These are phyloP conservation scores for Fusarium subglutinans DNA, from an alignment of 2,329 filamentous ascomycete species.

Conservation along the genomic window DNA sequence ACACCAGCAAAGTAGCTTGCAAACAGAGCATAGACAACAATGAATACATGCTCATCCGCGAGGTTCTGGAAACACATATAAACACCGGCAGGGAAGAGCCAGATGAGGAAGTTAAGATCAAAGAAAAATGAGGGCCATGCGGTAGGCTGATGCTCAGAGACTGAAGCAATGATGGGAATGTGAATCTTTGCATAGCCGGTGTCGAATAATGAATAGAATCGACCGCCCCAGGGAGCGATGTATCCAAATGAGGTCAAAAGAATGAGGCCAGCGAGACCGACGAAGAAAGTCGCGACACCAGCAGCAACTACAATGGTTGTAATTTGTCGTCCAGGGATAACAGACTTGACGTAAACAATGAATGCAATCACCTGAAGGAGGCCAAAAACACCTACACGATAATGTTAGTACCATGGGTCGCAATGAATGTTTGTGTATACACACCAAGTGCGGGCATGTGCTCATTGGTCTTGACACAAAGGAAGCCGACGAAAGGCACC, in stretches of 20 bases:
- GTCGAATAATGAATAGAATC: slow-evolving; percentile 99
- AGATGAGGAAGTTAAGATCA: slow-evolving; percentile 97
- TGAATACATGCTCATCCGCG: slow-evolving; percentile 95
- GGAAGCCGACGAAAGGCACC: slow-evolving; percentile 97
- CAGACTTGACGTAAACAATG: slow-evolving; percentile 88
- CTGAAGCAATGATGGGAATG: slow-evolving; percentile 99
- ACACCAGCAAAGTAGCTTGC: slow-evolving; percentile 98
- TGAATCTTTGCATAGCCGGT: slow-evolving; percentile 99
- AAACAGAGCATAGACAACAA: slow-evolving; percentile 96
- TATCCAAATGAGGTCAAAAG: slow-evolving; percentile 89
- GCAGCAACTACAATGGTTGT: slow-evolving; percentile 85
- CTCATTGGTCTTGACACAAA: slow-evolving; percentile 95
- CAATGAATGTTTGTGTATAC: background rate
- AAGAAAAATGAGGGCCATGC: slow-evolving; percentile 99
- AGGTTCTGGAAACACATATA: slow-evolving; percentile 97
- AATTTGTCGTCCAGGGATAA: slow-evolving; percentile 92
- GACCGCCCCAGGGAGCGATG: slow-evolving; percentile 96
- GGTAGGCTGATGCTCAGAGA: slow-evolving; percentile 98
- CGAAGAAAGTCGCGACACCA: slow-evolving; percentile 76
- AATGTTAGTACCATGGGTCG: slow-evolving; percentile 9
- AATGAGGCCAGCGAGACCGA: slow-evolving; percentile 79
- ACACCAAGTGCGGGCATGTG: slow-evolving; percentile 95
- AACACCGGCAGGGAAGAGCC: slow-evolving; percentile 98
- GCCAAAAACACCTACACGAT: slow-evolving; percentile 81
- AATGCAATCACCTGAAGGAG: slow-evolving; percentile 93